Conservation (phyloP, 176 grass and related monocot species). For the Oryza glumipatula region DNA sequence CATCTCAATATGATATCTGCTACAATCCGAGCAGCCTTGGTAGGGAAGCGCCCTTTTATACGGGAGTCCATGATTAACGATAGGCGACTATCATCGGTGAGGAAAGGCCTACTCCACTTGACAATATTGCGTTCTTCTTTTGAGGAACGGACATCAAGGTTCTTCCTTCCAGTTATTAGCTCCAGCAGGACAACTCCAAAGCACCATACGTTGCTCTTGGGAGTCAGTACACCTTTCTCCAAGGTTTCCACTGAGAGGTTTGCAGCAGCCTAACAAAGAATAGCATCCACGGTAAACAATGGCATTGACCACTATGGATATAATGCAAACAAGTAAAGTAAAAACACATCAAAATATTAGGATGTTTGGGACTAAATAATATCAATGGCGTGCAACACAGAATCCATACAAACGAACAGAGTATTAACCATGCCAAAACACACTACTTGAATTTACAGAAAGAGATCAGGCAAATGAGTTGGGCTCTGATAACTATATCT, state of each 20-base stretch:
- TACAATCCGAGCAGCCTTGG: slow-evolving; percentile 80
- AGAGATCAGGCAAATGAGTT: background rate
- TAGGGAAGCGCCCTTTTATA: slow-evolving; percentile 91
- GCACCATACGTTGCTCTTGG: slow-evolving; percentile 97
- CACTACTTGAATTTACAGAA: background rate
- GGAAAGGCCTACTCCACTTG: slow-evolving; percentile 88
- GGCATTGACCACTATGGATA: background rate
- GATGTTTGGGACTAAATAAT: background rate
- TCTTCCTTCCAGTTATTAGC: slow-evolving; percentile 88
- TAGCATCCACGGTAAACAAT: slow-evolving; percentile 24
- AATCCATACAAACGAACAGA: slow-evolving; percentile 3
- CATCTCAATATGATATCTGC: slow-evolving; percentile 85
- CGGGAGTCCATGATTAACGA: slow-evolving; percentile 93
- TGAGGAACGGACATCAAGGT: slow-evolving; percentile 64
- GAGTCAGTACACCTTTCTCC: slow-evolving; percentile 93
- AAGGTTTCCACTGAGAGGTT: slow-evolving; percentile 87
- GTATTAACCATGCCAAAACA: background rate
- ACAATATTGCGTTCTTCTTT: slow-evolving; percentile 92
- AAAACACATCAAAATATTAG: background rate
- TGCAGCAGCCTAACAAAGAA: slow-evolving; percentile 65
- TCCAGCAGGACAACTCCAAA: slow-evolving; percentile 95
- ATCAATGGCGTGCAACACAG: background rate
- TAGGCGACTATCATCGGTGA: slow-evolving; percentile 85
- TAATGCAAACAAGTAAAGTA: background rate
- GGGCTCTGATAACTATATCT: background rate